These are phyloP conservation scores for Wickerhamomyces sp. DNA, from an alignment of 1,139 yeast genomes.

Conservation along the genomic window DNA sequence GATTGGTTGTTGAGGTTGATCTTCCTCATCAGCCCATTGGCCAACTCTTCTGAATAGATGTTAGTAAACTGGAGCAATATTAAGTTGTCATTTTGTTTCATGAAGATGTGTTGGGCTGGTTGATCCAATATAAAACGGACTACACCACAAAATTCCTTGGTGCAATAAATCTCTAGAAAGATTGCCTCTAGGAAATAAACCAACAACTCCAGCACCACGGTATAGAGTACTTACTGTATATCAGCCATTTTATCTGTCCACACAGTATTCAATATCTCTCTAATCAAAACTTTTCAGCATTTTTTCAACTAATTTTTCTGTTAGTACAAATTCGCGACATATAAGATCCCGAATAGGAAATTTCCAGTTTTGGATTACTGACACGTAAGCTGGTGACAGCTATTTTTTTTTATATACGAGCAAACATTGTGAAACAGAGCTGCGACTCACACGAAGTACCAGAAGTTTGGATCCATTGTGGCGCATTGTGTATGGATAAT, in stretches of 20 bases:
- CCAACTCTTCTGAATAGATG: conserved; percentile 3
- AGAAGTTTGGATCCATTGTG: no score
- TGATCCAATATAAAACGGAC: no score
- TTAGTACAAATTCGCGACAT: no score
- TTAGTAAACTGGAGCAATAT: background rate
- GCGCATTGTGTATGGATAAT: no score
- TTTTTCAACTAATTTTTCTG: conserved; percentile 1
- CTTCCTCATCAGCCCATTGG: conserved; percentile 63
- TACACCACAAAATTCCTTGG: background rate
- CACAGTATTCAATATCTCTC: background rate
- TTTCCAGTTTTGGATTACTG: background rate
- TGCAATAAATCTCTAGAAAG: no score
- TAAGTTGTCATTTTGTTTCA: no score
- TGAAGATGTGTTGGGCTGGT: no score
- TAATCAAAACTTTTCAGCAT: conserved; percentile 4
- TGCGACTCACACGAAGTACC: no score
- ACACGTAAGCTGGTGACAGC: background rate
- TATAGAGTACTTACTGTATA: background rate
- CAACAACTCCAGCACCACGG: background rate
- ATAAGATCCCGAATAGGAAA: no score
- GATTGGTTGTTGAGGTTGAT: conserved; percentile 62
- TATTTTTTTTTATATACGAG: no score
- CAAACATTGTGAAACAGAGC: no score
- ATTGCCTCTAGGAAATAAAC: no score
- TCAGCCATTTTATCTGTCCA: conserved; percentile 6